A percentile compares a stretch with the other conserved stretches of the same genome.
Conservation (phyloP, 176 grass and related monocot species). For the Aegilops tauschii region DNA sequence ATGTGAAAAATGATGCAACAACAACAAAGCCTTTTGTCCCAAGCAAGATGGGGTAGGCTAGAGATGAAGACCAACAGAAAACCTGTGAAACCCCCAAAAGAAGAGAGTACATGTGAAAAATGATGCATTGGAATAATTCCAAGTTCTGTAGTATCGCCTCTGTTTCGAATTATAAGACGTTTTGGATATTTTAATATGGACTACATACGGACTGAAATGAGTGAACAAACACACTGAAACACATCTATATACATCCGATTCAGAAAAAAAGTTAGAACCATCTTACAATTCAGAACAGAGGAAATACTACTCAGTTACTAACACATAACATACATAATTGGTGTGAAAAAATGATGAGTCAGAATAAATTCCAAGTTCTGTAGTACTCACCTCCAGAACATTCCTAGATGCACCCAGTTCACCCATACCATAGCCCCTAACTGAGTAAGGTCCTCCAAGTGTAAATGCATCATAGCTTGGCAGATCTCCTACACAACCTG, state of each 20-base stretch:
- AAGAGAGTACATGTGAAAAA: neutral
- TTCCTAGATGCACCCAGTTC: slow-evolving; percentile 92
- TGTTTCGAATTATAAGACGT: too few relatives aligned
- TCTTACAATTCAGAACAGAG: too few relatives aligned
- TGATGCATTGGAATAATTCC: neutral
- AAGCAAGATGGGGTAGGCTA: too few relatives aligned
- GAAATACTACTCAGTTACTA: too few relatives aligned
- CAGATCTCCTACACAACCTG: slow-evolving; percentile 88
- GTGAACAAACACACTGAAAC: too few relatives aligned
- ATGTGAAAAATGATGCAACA: neutral
- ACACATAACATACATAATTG: too few relatives aligned
- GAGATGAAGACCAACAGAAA: too few relatives aligned
- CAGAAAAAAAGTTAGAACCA: too few relatives aligned
- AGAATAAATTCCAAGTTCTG: neutral
- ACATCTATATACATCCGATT: too few relatives aligned
- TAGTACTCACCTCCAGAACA: slow-evolving; percentile 81
- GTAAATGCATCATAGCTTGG: slow-evolving; percentile 95
- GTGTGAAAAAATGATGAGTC: neutral
- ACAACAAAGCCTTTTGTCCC: neutral
- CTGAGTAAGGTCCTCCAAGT: slow-evolving; percentile 92
- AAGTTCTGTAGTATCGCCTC: neutral
- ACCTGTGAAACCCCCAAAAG: too few relatives aligned
- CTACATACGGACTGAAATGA: too few relatives aligned
- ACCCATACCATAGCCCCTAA: slow-evolving; percentile 86
- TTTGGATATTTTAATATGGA: too few relatives aligned